Percentiles rank a stretch among this genome's conserved stretches.
Evolutionary conservation across 768 basidiomycete genomes (phyloP).

Genomic region (Chalciporus sphaerocephalus): DNA sequence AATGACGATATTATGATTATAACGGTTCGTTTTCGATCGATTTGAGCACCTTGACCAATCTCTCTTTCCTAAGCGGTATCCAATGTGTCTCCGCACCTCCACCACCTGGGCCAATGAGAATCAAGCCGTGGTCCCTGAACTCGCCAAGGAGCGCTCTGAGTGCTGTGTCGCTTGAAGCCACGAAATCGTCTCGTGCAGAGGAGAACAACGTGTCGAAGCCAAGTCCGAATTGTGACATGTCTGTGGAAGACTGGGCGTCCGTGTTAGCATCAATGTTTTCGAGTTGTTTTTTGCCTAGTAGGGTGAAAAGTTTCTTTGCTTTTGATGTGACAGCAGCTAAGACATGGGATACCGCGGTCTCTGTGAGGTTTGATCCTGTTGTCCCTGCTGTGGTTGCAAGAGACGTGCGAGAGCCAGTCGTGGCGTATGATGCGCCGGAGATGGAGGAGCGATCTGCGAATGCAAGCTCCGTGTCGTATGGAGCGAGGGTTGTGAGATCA

Average conservation of each 20-base stretch:
- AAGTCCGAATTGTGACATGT: slow-evolving; percentile 49
- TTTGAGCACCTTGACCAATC: slow-evolving; percentile 48
- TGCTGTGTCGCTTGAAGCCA: slow-evolving; percentile 85
- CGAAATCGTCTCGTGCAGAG: slow-evolving; percentile 73
- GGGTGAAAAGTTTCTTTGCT: slow-evolving; percentile 74
- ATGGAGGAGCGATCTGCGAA: slow-evolving; percentile 63
- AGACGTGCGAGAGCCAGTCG: slow-evolving; percentile 24
- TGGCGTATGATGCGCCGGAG: slow-evolving; percentile 42
- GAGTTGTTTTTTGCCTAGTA: slow-evolving; percentile 68
- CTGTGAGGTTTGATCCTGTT: slow-evolving; percentile 50
- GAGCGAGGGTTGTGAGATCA: slow-evolving; percentile 78
- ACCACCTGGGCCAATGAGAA: slow-evolving; percentile 47
- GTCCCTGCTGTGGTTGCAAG: slow-evolving; percentile 29
- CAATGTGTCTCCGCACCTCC: slow-evolving; percentile 62
- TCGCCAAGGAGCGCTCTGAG: slow-evolving; percentile 80
- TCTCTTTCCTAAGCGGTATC: slow-evolving; percentile 83
- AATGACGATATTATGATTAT: slow-evolving; percentile 10
- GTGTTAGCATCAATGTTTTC: slow-evolving; percentile 40
- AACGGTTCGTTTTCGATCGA: slow-evolving; percentile 22
- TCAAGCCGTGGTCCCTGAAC: slow-evolving; percentile 85
- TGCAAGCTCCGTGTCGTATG: slow-evolving; percentile 77
- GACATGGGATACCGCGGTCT: slow-evolving; percentile 76
- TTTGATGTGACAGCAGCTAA: slow-evolving; percentile 84
- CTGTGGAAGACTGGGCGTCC: slow-evolving; percentile 9
- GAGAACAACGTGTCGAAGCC: slow-evolving; percentile 68